Conservation (phyloP, 2,329 filamentous ascomycete species). For the Cladophialophora yegresii region DNA sequence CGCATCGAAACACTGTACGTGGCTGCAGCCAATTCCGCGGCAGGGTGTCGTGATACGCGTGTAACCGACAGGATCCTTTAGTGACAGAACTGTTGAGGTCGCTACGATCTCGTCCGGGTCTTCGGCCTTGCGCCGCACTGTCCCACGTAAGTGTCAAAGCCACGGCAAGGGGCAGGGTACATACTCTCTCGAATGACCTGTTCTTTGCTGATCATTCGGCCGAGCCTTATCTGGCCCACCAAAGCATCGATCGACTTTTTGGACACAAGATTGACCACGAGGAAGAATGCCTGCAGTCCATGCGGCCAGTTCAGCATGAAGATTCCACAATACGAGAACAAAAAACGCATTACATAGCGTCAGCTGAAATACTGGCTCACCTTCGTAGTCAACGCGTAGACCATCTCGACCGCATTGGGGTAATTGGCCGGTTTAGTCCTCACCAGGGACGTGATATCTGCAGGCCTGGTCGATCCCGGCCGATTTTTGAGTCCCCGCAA, state of each 20-base stretch:
- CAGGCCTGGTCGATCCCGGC: conserved; percentile 88
- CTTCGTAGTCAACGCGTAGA: conserved; percentile 89
- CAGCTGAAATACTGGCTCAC: conserved; percentile 50
- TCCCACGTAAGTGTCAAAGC: conserved; percentile 33
- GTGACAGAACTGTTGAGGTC: conserved; percentile 81
- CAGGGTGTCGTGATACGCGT: conserved; percentile 78
- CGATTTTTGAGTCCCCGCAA: conserved; percentile 93
- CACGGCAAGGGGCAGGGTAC: conserved; percentile 5
- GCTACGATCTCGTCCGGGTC: conserved; percentile 82
- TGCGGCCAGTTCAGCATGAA: conserved; percentile 35
- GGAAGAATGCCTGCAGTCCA: conserved; percentile 64
- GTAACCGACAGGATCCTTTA: conserved; percentile 91
- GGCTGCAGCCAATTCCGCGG: conserved; percentile 75
- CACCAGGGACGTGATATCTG: conserved; percentile 80
- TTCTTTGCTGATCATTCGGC: conserved; percentile 71
- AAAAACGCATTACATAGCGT: conserved; percentile 32
- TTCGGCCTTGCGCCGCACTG: conserved; percentile 77
- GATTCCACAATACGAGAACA: conserved; percentile 29
- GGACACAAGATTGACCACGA: conserved; percentile 75
- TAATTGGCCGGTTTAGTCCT: conserved; percentile 66
- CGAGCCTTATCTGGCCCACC: conserved; percentile 64
- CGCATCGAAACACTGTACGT: conserved; percentile 94
- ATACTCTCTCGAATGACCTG: conserved; percentile 82
- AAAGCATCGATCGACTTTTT: conserved; percentile 71
- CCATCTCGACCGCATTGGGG: conserved; percentile 77